Evolutionary conservation across 129 eudicot genomes (phyloP), one percentile per base, ranked within the genome.

Genomic region (Gnaphalium uliginosum): DNA sequence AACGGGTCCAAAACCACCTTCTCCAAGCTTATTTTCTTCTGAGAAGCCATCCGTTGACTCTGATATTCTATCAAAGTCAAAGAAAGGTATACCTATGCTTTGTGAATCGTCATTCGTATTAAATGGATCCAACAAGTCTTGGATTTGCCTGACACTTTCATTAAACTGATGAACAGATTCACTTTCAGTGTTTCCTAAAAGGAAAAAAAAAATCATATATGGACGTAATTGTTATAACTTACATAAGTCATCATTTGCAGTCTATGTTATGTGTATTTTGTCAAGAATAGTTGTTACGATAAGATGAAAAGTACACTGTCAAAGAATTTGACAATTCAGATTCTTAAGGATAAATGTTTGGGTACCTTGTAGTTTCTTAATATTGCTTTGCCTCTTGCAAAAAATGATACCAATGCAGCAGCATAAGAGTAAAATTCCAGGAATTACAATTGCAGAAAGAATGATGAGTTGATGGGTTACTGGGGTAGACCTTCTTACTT

Each of bases 1-100:
- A 69, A 87, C 92, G 48, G 92, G 92, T 53, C 89, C 92, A 62
- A 87, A 87, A 21, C 92, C 92, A 53, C 92, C 92, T 82, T 75
- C 75, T 24, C 92, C 92, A 32, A 85, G 87, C 70, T 69, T 82
- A 71, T 82, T 80, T 23, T 32, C 72, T 22, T 77, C 76, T 4
- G 89, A 82, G 76, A 87, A 87, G 73, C 81, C 73, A 73, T 82
- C 71, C 14, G 92, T 87, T 10, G 89, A 87, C 69, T 75, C 73
- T 7, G 75, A 51, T 56, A 87, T 74, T 53, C 67, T 74, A 54
- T 86, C 82, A 51, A 83, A 81, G 29, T 56, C 82, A 50, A 78
- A 86, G 81, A 78, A 75, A 17, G 88, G 86, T 75, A 83, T 60
- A 27, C 82, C 88, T 23, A 81, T 67, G 37, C 59, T 57, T 71